A percentile compares a stretch with the other conserved stretches of the same genome.
Conservation (phyloP, 352 stramenopile species). For the Globisporangium ultimum region DNA sequence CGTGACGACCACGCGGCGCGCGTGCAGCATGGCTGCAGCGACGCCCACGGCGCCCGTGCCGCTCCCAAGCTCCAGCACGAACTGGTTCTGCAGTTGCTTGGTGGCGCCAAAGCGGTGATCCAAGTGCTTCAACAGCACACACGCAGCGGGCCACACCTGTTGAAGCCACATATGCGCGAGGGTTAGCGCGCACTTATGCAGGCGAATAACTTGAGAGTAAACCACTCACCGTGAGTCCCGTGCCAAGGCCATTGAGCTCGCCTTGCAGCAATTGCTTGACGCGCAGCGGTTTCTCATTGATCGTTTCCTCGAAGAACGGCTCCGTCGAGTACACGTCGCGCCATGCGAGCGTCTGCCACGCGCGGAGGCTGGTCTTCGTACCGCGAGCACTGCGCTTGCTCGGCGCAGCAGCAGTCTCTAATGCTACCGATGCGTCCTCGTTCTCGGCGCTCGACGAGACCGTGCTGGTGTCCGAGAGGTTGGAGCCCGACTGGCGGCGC, state of each 20-base stretch:
- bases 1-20: slow-evolving; percentile 81
- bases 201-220: background rate
- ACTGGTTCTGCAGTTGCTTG: slow-evolving; percentile 25
- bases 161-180: background rate
- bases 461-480: slow-evolving; percentile 11
- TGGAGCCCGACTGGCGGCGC: slow-evolving; percentile 15
- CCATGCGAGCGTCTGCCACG: slow-evolving; percentile 75
- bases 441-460: slow-evolving; percentile 12
- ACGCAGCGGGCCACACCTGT: slow-evolving; percentile 76
- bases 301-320: slow-evolving; percentile 53
- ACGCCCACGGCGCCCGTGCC: slow-evolving; percentile 91
- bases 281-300: slow-evolving; percentile 38
- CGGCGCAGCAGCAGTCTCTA: background rate
- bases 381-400: background rate
- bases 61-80: slow-evolving; percentile 89
- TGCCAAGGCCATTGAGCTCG: slow-evolving; percentile 79
- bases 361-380: background rate
- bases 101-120: slow-evolving; percentile 41
- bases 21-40: slow-evolving; percentile 83
- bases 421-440: slow-evolving; percentile 2
- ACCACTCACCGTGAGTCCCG: slow-evolving; percentile 49
- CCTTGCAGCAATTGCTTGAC: slow-evolving; percentile 77
- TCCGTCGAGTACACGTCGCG: slow-evolving; percentile 66
- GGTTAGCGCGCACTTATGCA: background rate
- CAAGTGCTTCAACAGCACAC: slow-evolving; percentile 75